Evolutionary conservation across 108 stramenopile species (phyloP).

Genomic region (Nitzschia sp.): DNA sequence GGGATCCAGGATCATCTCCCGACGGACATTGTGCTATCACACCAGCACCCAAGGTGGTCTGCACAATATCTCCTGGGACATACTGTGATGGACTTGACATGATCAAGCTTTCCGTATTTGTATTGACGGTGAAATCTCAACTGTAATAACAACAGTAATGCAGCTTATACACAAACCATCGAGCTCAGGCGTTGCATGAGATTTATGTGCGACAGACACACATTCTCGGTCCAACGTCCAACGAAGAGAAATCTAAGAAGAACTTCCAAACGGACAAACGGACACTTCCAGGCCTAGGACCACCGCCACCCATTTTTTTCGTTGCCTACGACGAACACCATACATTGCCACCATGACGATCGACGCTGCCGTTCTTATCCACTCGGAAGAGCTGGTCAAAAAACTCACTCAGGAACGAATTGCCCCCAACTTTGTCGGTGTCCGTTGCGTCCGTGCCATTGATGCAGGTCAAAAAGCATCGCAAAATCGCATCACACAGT

Average conservation of each 20-base stretch:
- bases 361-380: constrained; percentile 27
- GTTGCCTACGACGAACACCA: not conserved
- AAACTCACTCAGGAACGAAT: constrained; percentile 28
- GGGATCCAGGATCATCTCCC: not conserved
- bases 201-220: too few species aligned
- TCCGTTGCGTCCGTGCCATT: constrained; percentile 39
- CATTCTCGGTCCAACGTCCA: too few species aligned
- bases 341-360: not conserved
- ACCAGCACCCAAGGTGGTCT: constrained; percentile 70
- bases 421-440: constrained; percentile 55
- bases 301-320: not conserved
- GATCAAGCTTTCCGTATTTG: too few species aligned
- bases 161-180: too few species aligned
- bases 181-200: too few species aligned
- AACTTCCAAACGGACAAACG: not conserved
- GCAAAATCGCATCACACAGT: not conserved
- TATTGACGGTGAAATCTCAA: too few species aligned
- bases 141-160: too few species aligned
- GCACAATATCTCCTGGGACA: constrained; percentile 70
- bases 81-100: constrained; percentile 1
- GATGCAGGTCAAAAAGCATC: constrained; percentile 3
- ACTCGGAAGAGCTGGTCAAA: constrained; percentile 25
- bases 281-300: not conserved
- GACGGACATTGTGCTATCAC: constrained; percentile 38
- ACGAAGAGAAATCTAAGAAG: too few species aligned